Evolutionary conservation across 2,329 filamentous ascomycete genomes (phyloP).

Genomic region (Aspergillus caelatus): DNA sequence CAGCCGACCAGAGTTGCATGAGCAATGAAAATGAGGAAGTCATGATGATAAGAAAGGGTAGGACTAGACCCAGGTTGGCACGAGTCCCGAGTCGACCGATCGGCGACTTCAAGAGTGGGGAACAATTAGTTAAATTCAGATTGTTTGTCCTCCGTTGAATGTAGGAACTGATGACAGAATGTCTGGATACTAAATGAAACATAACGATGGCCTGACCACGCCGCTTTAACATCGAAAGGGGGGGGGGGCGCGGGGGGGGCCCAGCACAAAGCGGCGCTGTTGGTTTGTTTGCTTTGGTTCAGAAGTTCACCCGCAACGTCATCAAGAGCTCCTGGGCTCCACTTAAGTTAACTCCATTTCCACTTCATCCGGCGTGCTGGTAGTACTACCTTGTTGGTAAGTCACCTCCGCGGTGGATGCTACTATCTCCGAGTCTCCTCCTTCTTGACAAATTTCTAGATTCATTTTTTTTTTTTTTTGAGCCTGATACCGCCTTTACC

Average conservation of each 20-base stretch:
- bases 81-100: conserved; percentile 4
- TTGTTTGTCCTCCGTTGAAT: neutral
- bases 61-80: neutral
- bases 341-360: neutral
- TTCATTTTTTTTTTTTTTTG: neutral
- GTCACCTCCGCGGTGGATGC: neutral
- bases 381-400: neutral
- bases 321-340: neutral
- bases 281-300: neutral
- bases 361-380: neutral
- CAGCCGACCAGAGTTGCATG: conserved; percentile 3
- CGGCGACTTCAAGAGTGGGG: neutral
- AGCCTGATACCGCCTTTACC: neutral
- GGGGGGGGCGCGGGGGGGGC: too few relatives aligned
- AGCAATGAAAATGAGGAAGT: neutral
- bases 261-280: neutral
- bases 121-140: neutral
- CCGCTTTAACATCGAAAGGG: neutral
- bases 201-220: neutral
- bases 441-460: neutral
- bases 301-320: neutral
- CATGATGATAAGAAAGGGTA: conserved; percentile 3
- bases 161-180: neutral
- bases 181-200: neutral
- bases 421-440: neutral